Conservation (phyloP, 2,329 filamentous ascomycete genomes). For the Keithomyces neogunnii region DNA sequence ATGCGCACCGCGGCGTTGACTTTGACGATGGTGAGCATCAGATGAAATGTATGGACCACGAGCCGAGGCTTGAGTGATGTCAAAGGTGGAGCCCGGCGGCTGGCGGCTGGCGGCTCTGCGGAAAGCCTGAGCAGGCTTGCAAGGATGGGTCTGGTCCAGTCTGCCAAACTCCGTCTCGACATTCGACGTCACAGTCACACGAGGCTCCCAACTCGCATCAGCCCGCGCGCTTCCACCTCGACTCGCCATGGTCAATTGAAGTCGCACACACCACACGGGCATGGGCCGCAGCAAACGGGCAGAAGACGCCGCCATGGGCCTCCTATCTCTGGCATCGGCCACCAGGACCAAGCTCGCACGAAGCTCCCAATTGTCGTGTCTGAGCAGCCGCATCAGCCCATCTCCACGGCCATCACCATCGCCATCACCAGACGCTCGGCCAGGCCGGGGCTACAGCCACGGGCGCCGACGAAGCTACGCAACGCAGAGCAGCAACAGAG, state of each 20-base stretch:
- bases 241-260: neutral
- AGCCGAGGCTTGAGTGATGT: no score
- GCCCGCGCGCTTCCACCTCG: neutral
- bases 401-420: neutral
- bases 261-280: neutral
- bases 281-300: conserved; percentile 8
- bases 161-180: neutral
- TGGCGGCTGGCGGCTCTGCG: no score
- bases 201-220: neutral
- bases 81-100: no score
- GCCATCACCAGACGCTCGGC: neutral
- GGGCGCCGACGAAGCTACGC: conserved; percentile 6
- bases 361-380: neutral
- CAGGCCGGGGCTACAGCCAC: neutral
- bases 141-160: no score
- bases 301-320: conserved; percentile 17
- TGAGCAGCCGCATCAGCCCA: neutral
- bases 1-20: neutral
- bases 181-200: neutral
- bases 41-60: no score
- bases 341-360: neutral
- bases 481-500: conserved; percentile 17
- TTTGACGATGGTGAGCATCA: no score
- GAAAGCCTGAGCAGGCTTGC: no score
- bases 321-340: conserved; percentile 16